These are phyloP conservation scores for Simplicillium sp. DNA, from an alignment of 2,329 filamentous ascomycete species.

Conservation along the genomic window DNA sequence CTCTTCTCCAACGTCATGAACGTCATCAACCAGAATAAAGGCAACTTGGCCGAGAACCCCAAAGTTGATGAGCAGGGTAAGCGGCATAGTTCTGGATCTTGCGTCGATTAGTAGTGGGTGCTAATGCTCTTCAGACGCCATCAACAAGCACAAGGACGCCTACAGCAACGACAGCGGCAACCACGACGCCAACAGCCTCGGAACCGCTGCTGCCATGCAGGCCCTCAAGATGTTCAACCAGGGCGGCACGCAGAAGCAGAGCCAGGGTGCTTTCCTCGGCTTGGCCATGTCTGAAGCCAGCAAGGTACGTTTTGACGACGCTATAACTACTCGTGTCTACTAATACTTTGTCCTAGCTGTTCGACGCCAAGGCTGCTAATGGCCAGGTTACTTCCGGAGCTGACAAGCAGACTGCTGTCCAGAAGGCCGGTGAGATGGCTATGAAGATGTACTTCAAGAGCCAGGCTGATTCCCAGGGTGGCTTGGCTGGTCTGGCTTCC, in stretches of 20 bases:
- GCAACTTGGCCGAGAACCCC: constrained; percentile 30
- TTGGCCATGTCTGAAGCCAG: constrained; percentile 83
- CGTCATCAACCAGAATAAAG: constrained; percentile 39
- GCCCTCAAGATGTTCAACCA: constrained; percentile 70
- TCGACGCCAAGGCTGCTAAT: constrained; percentile 46
- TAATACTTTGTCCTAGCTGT: constrained; percentile 31
- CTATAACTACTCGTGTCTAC: not conserved
- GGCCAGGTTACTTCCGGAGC: constrained; percentile 46
- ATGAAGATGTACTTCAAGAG: constrained; percentile 87
- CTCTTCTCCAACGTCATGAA: constrained; percentile 41
- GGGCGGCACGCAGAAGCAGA: constrained; percentile 38
- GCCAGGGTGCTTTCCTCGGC: constrained; percentile 73
- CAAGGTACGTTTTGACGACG: constrained; percentile 41
- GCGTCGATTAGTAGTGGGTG: too few relatives aligned
- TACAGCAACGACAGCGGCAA: constrained; percentile 45
- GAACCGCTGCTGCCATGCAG: constrained; percentile 70
- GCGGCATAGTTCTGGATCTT: constrained; percentile 8
- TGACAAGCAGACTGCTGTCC: constrained; percentile 72
- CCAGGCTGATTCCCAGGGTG: constrained; percentile 38
- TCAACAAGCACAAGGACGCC: constrained; percentile 66
- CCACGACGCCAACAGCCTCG: constrained; percentile 44
- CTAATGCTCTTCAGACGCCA: too few relatives aligned
- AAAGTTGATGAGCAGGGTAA: constrained; percentile 41
- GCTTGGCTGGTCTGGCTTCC: constrained; percentile 34
- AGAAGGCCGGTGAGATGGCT: constrained; percentile 75